These are phyloP conservation scores for Suhomyces vadensis DNA, from an alignment of 805 yeast genomes.

Conservation along the genomic window DNA sequence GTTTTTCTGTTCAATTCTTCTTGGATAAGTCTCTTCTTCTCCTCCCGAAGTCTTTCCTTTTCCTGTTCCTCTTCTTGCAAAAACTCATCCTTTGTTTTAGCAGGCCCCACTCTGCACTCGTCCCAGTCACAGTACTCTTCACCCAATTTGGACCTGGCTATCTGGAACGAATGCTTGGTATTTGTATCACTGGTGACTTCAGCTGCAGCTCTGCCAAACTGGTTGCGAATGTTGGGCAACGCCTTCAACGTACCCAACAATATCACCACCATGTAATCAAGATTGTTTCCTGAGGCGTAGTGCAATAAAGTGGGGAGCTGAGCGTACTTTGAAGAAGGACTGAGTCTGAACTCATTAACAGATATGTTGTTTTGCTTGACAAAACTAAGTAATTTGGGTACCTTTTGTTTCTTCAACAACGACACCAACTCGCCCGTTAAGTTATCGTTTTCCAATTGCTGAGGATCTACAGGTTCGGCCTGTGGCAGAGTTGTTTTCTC, in stretches of 20 bases:
- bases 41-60: constrained; percentile 37
- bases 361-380: constrained; percentile 57
- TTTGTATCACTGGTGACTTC: constrained; percentile 57
- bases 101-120: constrained; percentile 59
- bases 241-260: constrained; percentile 66
- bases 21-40: constrained; percentile 43
- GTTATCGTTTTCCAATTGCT: constrained; percentile 38
- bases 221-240: constrained; percentile 61
- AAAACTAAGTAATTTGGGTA: constrained; percentile 69
- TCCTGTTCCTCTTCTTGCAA: constrained; percentile 40
- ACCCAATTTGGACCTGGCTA: constrained; percentile 66
- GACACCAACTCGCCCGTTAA: constrained; percentile 60
- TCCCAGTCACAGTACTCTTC: constrained; percentile 73
- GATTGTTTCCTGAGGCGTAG: constrained; percentile 69
- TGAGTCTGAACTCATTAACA: constrained; percentile 48
- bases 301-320: constrained; percentile 76
- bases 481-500: constrained; percentile 4
- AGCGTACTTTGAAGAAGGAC: constrained; percentile 54
- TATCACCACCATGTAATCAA: constrained; percentile 64
- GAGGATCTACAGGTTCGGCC: constrained; percentile 25
- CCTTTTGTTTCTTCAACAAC: constrained; percentile 69
- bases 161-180: constrained; percentile 59
- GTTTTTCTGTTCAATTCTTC: constrained; percentile 45
- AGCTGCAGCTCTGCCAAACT: constrained; percentile 61
- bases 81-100: constrained; percentile 59